These are phyloP conservation scores for Hypseocharis bilobata DNA, from an alignment of 441 rosid species.

Conservation along the genomic window DNA sequence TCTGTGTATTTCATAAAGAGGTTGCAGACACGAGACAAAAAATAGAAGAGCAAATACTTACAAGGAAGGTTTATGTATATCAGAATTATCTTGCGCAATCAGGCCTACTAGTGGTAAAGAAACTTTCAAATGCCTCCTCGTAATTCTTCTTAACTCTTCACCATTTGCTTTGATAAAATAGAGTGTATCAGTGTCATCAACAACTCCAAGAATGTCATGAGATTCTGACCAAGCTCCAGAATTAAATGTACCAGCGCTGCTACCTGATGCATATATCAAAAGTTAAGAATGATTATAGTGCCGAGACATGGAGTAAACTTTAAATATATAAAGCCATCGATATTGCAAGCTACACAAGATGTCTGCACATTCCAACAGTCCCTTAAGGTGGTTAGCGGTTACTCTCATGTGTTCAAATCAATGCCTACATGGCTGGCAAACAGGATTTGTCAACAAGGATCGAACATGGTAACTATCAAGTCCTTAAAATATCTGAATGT, in stretches of 20 bases:
- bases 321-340: too few species aligned
- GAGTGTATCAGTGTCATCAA: conserved; percentile 53
- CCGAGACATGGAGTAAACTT: too few species aligned
- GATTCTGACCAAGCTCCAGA: conserved; percentile 82
- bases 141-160: conserved; percentile 60
- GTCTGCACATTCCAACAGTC: neutral
- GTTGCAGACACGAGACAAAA: conserved; percentile 6
- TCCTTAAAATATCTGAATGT: neutral
- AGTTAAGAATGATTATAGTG: conserved; percentile 17
- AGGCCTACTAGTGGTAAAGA: conserved; percentile 59
- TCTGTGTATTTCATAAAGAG: neutral
- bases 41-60: conserved; percentile 33
- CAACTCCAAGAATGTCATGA: conserved; percentile 72
- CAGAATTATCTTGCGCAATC: conserved; percentile 40
- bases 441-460: neutral
- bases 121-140: conserved; percentile 49
- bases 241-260: conserved; percentile 40
- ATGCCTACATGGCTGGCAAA: neutral
- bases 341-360: neutral
- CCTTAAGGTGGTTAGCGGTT: neutral
- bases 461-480: neutral
- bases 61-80: conserved; percentile 48
- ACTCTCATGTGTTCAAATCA: too few species aligned
- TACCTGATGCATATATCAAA: conserved; percentile 41
- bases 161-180: conserved; percentile 78